A percentile compares a stretch with the other conserved stretches of the same genome.
Evolutionary conservation across 2,329 filamentous ascomycete species (phyloP).

Genomic region (Fusarium sp.): DNA sequence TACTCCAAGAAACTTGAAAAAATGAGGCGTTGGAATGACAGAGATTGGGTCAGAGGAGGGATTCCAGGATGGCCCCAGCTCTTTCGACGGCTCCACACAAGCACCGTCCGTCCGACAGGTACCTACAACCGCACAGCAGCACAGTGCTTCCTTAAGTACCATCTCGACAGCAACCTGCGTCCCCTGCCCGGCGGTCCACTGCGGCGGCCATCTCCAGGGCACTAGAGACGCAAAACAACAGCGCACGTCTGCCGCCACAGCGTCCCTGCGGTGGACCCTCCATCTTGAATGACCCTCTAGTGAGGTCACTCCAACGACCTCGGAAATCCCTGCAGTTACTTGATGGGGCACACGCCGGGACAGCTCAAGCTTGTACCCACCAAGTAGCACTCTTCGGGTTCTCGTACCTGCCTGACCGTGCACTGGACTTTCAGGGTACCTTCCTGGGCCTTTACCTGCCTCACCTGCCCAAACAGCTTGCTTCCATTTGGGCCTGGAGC

Average conservation of each 20-base stretch:
- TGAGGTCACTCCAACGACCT: constrained; percentile 27
- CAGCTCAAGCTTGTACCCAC: constrained; percentile 1
- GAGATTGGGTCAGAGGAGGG: constrained; percentile 5
- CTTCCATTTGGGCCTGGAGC: constrained; percentile 15
- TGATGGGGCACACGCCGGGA: background rate
- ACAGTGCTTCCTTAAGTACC: background rate
- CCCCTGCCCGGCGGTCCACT: background rate
- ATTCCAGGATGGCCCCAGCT: constrained; percentile 14
- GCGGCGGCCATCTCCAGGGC: background rate
- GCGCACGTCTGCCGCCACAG: constrained; percentile 25
- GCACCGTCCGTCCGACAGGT: background rate
- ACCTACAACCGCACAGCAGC: background rate
- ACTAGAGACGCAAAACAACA: constrained; percentile 29
- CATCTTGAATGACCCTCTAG: constrained; percentile 29
- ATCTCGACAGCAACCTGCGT: background rate
- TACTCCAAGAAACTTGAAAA: constrained; percentile 2
- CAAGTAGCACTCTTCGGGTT: constrained; percentile 12
- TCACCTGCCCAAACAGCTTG: constrained; percentile 14
- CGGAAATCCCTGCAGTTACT: constrained; percentile 2
- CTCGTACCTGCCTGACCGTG: constrained; percentile 21
- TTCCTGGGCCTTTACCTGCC: constrained; percentile 13
- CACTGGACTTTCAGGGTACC: constrained; percentile 17
- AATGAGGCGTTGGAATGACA: constrained; percentile 14
- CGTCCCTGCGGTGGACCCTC: constrained; percentile 34
- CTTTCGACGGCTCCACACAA: background rate